Conservation (phyloP, 2,329 filamentous ascomycete species). For the Meredithiella fracta region DNA sequence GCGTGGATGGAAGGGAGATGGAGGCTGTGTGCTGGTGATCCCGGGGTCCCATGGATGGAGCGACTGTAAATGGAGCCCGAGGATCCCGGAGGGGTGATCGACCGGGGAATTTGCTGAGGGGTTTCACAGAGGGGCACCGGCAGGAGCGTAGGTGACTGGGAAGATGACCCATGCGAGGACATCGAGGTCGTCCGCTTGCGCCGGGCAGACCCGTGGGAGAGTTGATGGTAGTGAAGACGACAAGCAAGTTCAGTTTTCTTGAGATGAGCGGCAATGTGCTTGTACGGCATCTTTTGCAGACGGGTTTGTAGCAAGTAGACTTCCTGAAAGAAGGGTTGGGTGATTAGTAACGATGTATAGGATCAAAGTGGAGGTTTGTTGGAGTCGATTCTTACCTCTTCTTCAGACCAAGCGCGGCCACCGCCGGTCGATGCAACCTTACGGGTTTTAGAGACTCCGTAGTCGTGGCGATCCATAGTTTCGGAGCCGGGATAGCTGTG, state of each 20-base stretch:
- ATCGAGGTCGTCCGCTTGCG: slow-evolving; percentile 60
- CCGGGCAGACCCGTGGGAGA: slow-evolving; percentile 66
- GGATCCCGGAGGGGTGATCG: slow-evolving; percentile 32
- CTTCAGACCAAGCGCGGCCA: slow-evolving; percentile 69
- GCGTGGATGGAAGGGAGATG: slow-evolving; percentile 35
- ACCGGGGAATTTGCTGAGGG: slow-evolving; percentile 28
- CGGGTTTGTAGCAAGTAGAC: slow-evolving; percentile 70
- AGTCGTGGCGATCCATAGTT: slow-evolving; percentile 39
- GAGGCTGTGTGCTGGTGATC: slow-evolving; percentile 23
- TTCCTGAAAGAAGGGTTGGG: slow-evolving; percentile 38
- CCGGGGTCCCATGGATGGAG: slow-evolving; percentile 23
- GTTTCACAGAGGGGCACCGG: slow-evolving; percentile 24
- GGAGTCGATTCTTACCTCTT: slow-evolving; percentile 45
- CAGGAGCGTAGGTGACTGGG: slow-evolving; percentile 34
- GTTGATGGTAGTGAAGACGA: slow-evolving; percentile 73
- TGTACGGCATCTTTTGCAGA: slow-evolving; percentile 78
- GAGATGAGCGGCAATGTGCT: slow-evolving; percentile 69
- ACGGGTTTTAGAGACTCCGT: slow-evolving; percentile 46
- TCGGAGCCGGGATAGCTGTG: slow-evolving; percentile 36
- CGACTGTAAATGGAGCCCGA: slow-evolving; percentile 27
- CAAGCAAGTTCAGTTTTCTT: slow-evolving; percentile 82
- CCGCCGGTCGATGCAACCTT: slow-evolving; percentile 56
- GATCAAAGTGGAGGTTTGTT: background rate
- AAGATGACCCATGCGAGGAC: slow-evolving; percentile 45
- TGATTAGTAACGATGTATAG: background rate